Evolutionary conservation across 768 basidiomycete genomes (phyloP).

Genomic region (Sutorius australiensis): DNA sequence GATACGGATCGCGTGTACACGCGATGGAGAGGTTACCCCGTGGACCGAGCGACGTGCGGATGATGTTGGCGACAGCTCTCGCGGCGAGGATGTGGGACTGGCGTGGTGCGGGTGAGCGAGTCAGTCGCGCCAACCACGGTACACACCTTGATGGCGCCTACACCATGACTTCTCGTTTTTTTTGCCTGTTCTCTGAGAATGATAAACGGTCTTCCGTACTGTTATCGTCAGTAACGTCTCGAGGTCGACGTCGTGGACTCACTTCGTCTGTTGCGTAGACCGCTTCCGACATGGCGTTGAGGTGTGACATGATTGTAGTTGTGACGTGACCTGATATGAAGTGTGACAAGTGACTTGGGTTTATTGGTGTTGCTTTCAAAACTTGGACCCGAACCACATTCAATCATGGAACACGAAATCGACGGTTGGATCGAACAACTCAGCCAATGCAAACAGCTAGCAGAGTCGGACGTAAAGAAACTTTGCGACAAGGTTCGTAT

Average conservation of each 20-base stretch:
- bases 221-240: conserved; percentile 7
- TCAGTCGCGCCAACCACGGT: background rate
- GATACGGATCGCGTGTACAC: conserved; percentile 10
- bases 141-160: conserved; percentile 90
- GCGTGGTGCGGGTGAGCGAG: conserved; percentile 7
- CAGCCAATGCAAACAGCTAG: conserved; percentile 93
- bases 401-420: conserved; percentile 64
- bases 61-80: conserved; percentile 87
- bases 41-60: conserved; percentile 92
- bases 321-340: conserved; percentile 25
- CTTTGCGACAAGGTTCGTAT: conserved; percentile 91
- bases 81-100: conserved; percentile 96
- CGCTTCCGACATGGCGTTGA: conserved; percentile 47
- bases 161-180: conserved; percentile 89
- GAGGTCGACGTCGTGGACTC: background rate
- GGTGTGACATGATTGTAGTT: conserved; percentile 26
- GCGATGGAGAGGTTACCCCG: conserved; percentile 54
- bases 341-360: conserved; percentile 29
- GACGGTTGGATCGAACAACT: conserved; percentile 97
- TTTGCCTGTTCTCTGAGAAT: conserved; percentile 90
- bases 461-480: conserved; percentile 93
- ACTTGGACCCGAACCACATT: conserved; percentile 19
- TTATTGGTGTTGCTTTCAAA: conserved; percentile 17
- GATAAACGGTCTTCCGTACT: conserved; percentile 97
- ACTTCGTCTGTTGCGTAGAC: conserved; percentile 89